These are phyloP conservation scores for Ilyonectria sp. DNA, from an alignment of 2,329 filamentous ascomycete species.

Conservation along the genomic window DNA sequence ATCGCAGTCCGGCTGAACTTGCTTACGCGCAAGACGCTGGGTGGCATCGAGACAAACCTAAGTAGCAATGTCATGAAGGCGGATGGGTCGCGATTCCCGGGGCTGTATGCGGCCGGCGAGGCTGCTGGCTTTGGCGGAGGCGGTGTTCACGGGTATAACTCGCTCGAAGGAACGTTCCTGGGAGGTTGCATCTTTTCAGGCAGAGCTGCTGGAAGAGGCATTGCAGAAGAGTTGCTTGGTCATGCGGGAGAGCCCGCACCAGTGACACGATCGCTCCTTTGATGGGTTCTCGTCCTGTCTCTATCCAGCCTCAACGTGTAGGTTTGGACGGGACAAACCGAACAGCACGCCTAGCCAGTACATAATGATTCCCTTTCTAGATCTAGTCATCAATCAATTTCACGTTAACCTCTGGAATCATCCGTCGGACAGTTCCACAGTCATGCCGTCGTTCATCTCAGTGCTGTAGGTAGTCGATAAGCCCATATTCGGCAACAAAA, in stretches of 20 bases:
- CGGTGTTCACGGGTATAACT: slow-evolving; percentile 74
- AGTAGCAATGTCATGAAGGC: slow-evolving; percentile 68
- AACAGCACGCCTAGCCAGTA: background rate
- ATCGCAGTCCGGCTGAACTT: slow-evolving; percentile 74
- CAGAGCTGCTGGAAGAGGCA: slow-evolving; percentile 67
- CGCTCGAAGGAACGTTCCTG: slow-evolving; percentile 74
- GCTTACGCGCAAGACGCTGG: slow-evolving; percentile 73
- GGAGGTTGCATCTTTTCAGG: slow-evolving; percentile 76
- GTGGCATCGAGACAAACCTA: slow-evolving; percentile 73
- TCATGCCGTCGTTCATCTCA: too few relatives aligned
- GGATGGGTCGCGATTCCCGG: slow-evolving; percentile 64
- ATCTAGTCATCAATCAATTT: background rate
- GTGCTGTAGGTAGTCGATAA: too few relatives aligned
- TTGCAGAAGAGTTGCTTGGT: slow-evolving; percentile 62
- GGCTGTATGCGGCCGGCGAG: slow-evolving; percentile 73
- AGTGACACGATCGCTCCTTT: background rate
- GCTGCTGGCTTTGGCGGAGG: slow-evolving; percentile 74
- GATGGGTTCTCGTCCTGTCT: background rate
- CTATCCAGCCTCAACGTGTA: background rate
- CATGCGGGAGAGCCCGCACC: background rate
- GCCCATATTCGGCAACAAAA: too few relatives aligned
- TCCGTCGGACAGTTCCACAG: too few relatives aligned
- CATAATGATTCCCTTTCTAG: background rate
- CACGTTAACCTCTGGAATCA: too few relatives aligned
- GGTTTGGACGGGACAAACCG: background rate